These are phyloP conservation scores for Fraxinus excelsior DNA, from an alignment of 257 asterid species.

Conservation along the genomic window DNA sequence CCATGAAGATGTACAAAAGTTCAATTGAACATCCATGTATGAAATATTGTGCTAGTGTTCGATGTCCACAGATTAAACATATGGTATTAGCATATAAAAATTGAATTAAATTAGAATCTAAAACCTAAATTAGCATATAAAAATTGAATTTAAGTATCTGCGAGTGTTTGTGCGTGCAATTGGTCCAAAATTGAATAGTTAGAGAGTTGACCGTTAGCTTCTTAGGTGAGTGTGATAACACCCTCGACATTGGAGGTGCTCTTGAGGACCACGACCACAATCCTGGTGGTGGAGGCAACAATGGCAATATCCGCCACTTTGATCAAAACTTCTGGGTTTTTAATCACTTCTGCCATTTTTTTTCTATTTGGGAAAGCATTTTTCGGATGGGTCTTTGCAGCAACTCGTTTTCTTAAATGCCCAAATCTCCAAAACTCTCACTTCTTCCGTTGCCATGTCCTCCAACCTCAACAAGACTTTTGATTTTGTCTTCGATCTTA, in stretches of 20 bases:
- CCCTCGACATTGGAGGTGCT: no score
- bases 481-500: constrained; percentile 42
- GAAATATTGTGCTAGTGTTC: not conserved
- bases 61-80: constrained; percentile 1
- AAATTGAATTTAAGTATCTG: no score
- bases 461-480: constrained; percentile 58
- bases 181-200: no score
- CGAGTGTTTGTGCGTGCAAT: no score
- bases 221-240: no score
- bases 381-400: constrained; percentile 55
- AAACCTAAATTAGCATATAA: no score
- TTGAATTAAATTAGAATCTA: no score
- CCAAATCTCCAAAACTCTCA: constrained; percentile 18
- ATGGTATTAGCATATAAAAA: no score
- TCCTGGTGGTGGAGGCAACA: no score
- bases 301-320: constrained; percentile 50
- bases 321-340: constrained; percentile 48
- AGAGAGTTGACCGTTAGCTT: no score
- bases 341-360: constrained; percentile 51
- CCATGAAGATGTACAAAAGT: constrained; percentile 53
- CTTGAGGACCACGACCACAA: no score
- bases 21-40: constrained; percentile 20
- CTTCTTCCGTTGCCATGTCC: constrained; percentile 45
- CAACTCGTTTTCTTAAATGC: constrained; percentile 66
- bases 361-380: constrained; percentile 76